Percentiles rank a stretch among this genome's conserved stretches.
These are phyloP conservation scores for Closterium sp. DNA, from an alignment of 139 green algal species.

Conservation along the genomic window DNA sequence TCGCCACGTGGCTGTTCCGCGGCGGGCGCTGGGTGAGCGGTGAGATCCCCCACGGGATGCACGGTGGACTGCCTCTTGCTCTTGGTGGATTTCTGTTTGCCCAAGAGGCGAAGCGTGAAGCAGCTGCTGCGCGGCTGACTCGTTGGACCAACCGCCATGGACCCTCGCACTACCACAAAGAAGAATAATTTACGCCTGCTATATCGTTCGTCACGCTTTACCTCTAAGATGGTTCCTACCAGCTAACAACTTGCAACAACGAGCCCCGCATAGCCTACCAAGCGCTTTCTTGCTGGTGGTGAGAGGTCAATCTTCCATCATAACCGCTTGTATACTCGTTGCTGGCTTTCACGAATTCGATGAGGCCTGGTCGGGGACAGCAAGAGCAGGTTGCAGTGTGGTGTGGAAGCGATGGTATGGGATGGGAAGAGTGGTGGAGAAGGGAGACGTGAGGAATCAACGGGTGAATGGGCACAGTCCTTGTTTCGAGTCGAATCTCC, in stretches of 20 bases:
- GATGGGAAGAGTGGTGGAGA: background rate
- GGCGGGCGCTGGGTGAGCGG: background rate
- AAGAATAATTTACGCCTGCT: background rate
- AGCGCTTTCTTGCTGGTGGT: background rate
- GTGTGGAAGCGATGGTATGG: background rate
- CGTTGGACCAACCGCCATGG: background rate
- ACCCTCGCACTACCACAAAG: background rate
- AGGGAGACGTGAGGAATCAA: background rate
- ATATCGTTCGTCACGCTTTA: background rate
- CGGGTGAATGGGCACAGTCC: background rate
- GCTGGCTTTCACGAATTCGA: no score
- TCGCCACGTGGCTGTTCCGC: background rate
- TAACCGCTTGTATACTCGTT: background rate
- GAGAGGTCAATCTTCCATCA: background rate
- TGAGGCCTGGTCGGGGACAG: no score
- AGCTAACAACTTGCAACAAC: background rate
- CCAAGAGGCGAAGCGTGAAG: background rate
- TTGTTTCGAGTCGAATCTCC: no score
- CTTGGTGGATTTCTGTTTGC: background rate
- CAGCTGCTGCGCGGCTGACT: background rate
- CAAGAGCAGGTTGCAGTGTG: no score
- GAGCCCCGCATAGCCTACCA: background rate
- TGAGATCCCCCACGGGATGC: background rate
- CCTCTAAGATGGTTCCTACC: background rate
- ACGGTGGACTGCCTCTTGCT: background rate